A percentile compares a stretch with the other conserved stretches of the same genome.
These are phyloP conservation scores for Aspergillus niger DNA, from an alignment of 2,329 filamentous ascomycete species.

Conservation along the genomic window DNA sequence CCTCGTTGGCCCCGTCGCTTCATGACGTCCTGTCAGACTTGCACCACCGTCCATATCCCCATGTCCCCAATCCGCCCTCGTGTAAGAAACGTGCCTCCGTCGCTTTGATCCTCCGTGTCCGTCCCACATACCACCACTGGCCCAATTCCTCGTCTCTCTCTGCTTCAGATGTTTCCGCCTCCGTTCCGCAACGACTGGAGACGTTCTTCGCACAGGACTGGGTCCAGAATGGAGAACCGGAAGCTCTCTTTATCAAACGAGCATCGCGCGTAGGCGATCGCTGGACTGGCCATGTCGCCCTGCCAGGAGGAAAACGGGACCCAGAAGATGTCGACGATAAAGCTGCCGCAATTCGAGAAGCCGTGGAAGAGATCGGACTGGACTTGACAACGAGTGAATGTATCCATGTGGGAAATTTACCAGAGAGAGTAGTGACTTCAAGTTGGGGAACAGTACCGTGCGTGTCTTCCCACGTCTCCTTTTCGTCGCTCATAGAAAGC, in stretches of 20 bases:
- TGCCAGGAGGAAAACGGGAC: constrained; percentile 69
- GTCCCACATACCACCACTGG: constrained; percentile 59
- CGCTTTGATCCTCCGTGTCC: constrained; percentile 64
- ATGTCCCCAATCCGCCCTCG: constrained; percentile 48
- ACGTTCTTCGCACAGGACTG: constrained; percentile 65
- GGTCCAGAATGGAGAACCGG: constrained; percentile 66
- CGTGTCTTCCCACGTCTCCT: background rate
- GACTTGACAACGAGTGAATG: constrained; percentile 55
- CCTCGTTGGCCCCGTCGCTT: constrained; percentile 29
- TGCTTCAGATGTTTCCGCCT: constrained; percentile 25
- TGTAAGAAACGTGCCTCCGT: constrained; percentile 66
- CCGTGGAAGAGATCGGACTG: constrained; percentile 67
- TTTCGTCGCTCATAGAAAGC: background rate
- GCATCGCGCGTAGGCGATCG: constrained; percentile 65
- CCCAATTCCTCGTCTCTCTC: constrained; percentile 37
- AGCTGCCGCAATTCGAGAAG: constrained; percentile 64
- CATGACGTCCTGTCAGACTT: constrained; percentile 37
- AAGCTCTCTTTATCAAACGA: constrained; percentile 71
- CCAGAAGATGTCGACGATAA: constrained; percentile 64
- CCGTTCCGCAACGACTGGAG: constrained; percentile 48
- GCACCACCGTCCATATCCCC: constrained; percentile 42
- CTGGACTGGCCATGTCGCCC: constrained; percentile 69
- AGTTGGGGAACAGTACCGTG: constrained; percentile 67
- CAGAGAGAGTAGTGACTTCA: constrained; percentile 66
- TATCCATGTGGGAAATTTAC: constrained; percentile 61